A percentile compares a stretch with the other conserved stretches of the same genome.
Conservation (phyloP, 1,284 basidiomycete species). For the Trichosporon coremiiforme region DNA sequence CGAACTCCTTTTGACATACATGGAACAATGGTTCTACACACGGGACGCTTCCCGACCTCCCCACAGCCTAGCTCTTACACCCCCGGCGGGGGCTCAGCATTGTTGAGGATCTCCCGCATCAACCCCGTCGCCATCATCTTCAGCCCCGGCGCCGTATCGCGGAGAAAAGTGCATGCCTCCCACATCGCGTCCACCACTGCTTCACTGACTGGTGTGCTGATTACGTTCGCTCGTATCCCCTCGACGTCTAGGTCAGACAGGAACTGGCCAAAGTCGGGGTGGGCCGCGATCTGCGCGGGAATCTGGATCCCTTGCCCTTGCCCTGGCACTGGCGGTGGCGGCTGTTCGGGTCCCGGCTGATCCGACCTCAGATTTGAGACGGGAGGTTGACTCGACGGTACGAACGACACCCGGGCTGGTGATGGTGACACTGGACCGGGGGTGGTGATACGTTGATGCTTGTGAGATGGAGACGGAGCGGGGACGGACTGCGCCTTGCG, state of each 20-base stretch:
- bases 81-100: too few relatives aligned
- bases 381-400: background rate
- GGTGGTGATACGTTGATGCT: background rate
- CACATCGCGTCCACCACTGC: background rate
- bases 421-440: background rate
- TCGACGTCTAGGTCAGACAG: background rate
- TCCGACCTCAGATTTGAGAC: background rate
- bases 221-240: background rate
- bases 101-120: background rate
- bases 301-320: background rate
- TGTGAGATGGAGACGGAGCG: background rate
- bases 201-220: background rate
- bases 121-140: background rate
- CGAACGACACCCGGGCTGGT: background rate
- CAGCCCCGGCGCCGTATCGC: background rate
- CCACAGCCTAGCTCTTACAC: too few relatives aligned
- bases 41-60: too few relatives aligned
- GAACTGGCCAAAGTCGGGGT: background rate
- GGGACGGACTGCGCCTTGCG: background rate
- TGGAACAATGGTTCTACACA: too few relatives aligned
- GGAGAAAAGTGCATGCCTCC: constrained; percentile 4
- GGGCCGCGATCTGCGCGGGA: background rate
- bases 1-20: too few relatives aligned
- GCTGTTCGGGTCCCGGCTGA: too few relatives aligned
- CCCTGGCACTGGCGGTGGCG: too few relatives aligned